A percentile compares a stretch with the other conserved stretches of the same genome.
phyloP scores from a whole-genome alignment of 768 basidiomycete genomes.

The button mushroom (Agaricus bisporus) region DNA sequence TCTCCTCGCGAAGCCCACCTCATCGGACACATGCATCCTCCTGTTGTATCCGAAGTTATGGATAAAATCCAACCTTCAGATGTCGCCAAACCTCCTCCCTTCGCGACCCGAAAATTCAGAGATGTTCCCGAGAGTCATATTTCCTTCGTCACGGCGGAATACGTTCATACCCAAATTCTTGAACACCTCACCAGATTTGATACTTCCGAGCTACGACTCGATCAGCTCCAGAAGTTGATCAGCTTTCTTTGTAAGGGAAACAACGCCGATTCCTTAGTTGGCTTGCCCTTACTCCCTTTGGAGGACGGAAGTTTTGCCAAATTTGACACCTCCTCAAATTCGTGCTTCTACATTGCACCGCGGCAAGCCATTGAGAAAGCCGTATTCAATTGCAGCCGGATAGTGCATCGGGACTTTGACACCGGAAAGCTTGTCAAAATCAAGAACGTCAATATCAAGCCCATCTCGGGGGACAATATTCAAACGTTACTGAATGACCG shows the following conservation, averaged over 20 bases:
- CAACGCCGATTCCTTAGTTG: conserved; percentile 16
- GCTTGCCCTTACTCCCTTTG: conserved; percentile 31
- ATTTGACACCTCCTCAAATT: conserved; percentile 14
- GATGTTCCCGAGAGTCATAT: not conserved
- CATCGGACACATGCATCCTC: not conserved
- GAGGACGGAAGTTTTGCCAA: conserved; percentile 24
- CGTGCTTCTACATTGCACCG: conserved; percentile 23
- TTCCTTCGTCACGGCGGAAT: not conserved
- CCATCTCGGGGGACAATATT: not conserved
- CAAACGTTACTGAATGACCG: not conserved
- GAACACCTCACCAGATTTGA: not conserved
- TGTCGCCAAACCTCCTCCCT: not conserved
- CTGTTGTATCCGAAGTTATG: not conserved
- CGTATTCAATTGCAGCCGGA: conserved; percentile 18
- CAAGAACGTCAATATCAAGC: not conserved
- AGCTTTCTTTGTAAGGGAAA: conserved; percentile 18
- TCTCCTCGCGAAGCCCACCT: not conserved
- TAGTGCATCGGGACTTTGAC: not conserved
- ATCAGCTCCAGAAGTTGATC: conserved; percentile 21
- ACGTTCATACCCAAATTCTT: conserved; percentile 5
- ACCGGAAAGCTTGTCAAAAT: not conserved
- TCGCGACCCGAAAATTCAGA: not conserved
- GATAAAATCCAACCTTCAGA: not conserved
- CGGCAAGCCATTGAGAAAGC: conserved; percentile 5
- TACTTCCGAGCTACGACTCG: conserved; percentile 17